These are phyloP conservation scores for Xylaria arbuscula DNA, from an alignment of 2,329 filamentous ascomycete species.

Conservation along the genomic window DNA sequence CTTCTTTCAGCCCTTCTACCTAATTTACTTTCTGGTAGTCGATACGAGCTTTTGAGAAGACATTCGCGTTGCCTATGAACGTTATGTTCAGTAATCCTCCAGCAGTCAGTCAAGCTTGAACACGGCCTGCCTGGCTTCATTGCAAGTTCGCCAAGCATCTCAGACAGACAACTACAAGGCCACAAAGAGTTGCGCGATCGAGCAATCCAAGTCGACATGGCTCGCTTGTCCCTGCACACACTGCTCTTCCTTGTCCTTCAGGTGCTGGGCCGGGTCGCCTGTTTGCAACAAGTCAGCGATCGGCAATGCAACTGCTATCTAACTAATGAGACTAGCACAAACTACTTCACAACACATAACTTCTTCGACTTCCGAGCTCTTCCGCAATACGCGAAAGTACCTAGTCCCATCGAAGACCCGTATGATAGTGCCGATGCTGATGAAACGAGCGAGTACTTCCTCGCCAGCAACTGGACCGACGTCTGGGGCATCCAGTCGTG, in stretches of 20 bases:
- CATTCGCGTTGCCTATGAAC: not conserved
- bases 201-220: constrained; percentile 34
- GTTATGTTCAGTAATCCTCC: not conserved
- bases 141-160: not conserved
- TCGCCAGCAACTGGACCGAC: constrained; percentile 46
- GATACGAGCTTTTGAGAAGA: constrained; percentile 2
- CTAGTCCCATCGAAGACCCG: constrained; percentile 45
- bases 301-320: constrained; percentile 59
- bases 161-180: not conserved
- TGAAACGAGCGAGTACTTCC: constrained; percentile 50
- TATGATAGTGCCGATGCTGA: constrained; percentile 46
- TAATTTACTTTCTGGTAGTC: not conserved
- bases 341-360: constrained; percentile 58
- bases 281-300: constrained; percentile 43
- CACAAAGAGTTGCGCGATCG: constrained; percentile 1
- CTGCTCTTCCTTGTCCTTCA: constrained; percentile 38
- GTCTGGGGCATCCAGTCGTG: constrained; percentile 52
- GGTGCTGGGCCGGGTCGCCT: constrained; percentile 32
- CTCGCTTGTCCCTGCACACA: constrained; percentile 24
- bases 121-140: not conserved
- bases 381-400: constrained; percentile 52
- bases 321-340: constrained; percentile 57
- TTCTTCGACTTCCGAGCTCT: constrained; percentile 64
- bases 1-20: constrained; percentile 14
- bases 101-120: not conserved